A percentile compares a stretch with the other conserved stretches of the same genome.
Evolutionary conservation across 768 basidiomycete species (phyloP).

Genomic region (Termitomyces sp.): DNA sequence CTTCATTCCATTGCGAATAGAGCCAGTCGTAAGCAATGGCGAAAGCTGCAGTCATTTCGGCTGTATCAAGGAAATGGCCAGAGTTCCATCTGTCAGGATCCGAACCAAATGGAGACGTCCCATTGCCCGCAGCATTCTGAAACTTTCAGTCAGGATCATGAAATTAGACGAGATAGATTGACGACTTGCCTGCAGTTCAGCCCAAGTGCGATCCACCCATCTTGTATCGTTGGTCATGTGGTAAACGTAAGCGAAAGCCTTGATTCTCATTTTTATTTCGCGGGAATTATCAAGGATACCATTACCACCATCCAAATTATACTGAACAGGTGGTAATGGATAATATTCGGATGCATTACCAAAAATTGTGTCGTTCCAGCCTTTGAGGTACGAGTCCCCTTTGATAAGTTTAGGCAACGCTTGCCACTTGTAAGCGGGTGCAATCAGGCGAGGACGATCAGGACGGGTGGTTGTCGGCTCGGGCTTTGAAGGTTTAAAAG

Average conservation of each 20-base stretch:
- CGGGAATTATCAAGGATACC: constrained; percentile 92
- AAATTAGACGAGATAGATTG: background rate
- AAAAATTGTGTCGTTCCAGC: constrained; percentile 91
- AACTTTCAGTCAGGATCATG: background rate
- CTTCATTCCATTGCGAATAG: constrained; percentile 38
- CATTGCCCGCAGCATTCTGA: constrained; percentile 75
- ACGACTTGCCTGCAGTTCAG: constrained; percentile 68
- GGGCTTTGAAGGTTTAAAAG: constrained; percentile 65
- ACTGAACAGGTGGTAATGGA: constrained; percentile 56
- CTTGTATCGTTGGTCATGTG: constrained; percentile 88
- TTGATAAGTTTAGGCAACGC: constrained; percentile 74
- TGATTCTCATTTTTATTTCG: constrained; percentile 85
- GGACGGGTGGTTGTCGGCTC: constrained; percentile 55
- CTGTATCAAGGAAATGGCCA: constrained; percentile 85
- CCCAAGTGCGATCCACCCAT: constrained; percentile 85
- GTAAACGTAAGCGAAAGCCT: constrained; percentile 89
- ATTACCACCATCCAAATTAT: constrained; percentile 75
- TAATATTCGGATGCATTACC: constrained; percentile 79
- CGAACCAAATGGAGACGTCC: constrained; percentile 61
- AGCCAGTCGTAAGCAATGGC: constrained; percentile 97
- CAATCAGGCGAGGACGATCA: constrained; percentile 88
- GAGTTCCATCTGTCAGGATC: constrained; percentile 77
- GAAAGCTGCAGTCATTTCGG: constrained; percentile 86
- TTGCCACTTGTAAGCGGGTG: constrained; percentile 88
- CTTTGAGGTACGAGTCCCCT: constrained; percentile 77